Conservation (phyloP, 164 flowering plant genomes). For the Vitis rotundifolia region DNA sequence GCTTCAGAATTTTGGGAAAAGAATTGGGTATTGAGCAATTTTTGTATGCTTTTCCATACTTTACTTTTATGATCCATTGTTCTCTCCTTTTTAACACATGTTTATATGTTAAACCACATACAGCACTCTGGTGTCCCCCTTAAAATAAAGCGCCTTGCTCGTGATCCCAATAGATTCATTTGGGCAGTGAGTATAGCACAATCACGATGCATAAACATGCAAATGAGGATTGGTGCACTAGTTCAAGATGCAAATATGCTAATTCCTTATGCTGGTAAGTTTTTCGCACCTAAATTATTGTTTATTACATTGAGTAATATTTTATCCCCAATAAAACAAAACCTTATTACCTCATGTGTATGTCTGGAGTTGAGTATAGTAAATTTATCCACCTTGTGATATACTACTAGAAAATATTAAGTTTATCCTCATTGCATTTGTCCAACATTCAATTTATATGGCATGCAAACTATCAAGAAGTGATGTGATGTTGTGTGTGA, state of each 20-base stretch:
- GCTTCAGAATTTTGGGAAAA: conserved; percentile 88
- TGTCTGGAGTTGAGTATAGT: too few species aligned
- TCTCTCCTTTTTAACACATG: conserved; percentile 9
- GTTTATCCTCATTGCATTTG: not conserved
- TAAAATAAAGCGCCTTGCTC: conserved; percentile 89
- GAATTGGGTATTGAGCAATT: conserved; percentile 69
- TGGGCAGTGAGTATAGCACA: conserved; percentile 94
- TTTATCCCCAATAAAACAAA: not conserved
- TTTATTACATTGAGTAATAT: not conserved
- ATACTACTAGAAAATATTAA: not conserved
- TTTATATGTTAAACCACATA: conserved; percentile 5
- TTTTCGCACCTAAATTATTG: conserved; percentile 1
- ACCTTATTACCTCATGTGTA: too few species aligned
- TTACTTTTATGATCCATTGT: not conserved
- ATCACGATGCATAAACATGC: conserved; percentile 77
- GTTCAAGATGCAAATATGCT: conserved; percentile 85
- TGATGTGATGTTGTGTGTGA: too few species aligned
- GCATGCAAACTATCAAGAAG: not conserved
- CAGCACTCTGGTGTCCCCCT: conserved; percentile 88
- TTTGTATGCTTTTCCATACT: not conserved
- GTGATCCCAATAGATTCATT: conserved; percentile 85
- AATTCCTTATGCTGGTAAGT: conserved; percentile 91
- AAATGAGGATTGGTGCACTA: conserved; percentile 79
- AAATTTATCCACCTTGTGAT: not conserved
- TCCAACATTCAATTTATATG: not conserved